Evolutionary conservation across 2,329 filamentous ascomycete species (phyloP), one percentile per base, ranked within the genome.

Genomic region (Fusarium ramigenum): DNA sequence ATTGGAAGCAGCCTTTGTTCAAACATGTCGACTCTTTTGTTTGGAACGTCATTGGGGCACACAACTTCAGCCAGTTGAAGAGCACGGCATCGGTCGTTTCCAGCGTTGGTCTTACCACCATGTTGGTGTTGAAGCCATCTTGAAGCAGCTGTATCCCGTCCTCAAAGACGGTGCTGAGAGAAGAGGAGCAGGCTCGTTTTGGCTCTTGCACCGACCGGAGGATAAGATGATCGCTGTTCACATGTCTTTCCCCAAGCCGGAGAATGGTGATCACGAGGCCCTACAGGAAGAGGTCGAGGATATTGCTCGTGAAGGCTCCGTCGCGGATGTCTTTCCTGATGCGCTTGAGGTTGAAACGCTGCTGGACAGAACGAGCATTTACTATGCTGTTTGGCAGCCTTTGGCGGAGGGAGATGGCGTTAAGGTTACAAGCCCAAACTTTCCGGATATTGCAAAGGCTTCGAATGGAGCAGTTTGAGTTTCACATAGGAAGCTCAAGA

Each of bases 1-100:
- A 73, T 18, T 76, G 74, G 74, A 76, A 73, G 7, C 74, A 76
- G 11, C 74, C 74, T 0, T 15, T 72, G 9, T 76, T 76, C 46
- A 61, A 71, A 11, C 60, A 64, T 5, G 74, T 72, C 5, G 40
- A 52, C 14, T 36, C 60, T 5, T 76, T 60, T 42, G 32, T 30
- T 5, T 76, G 74, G 74, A 69, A 61, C 4, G 74, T 76, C 10
- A 73, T 76, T 2, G 74, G 74, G 0, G 74, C 74, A 10, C 52
- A 66, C 19, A 76, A 76, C 28, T 76, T 76, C 18, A 52, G 53
- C 53, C 69, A 2, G 50, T 76, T 7, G 32, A 63, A 0, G 40
- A 63, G 1, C 74, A 76, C 11, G 61, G 62, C 0, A 62, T 76
- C 2, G 72, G 74, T 0, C 74, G 74, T 9, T 66, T 76, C 14